phyloP scores from a whole-genome alignment of 345 rosid species.

The Gossypium arboreum region DNA sequence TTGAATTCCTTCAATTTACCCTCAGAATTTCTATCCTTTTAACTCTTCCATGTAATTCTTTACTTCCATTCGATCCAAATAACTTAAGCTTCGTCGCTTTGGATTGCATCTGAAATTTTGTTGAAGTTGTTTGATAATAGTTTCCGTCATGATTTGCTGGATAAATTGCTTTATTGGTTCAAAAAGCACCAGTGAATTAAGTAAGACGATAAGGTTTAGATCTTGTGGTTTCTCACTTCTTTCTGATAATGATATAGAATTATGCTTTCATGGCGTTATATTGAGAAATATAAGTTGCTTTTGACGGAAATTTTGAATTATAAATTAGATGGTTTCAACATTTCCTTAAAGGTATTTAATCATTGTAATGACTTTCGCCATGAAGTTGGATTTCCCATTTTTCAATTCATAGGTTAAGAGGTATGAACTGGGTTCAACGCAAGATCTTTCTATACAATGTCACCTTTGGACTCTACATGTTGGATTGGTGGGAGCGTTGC shows the following conservation, averaged over 20 bases:
- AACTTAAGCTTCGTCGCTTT: background rate
- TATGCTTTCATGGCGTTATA: too few relatives aligned
- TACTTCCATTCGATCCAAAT: background rate
- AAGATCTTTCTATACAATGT: constrained; percentile 94
- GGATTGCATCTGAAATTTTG: background rate
- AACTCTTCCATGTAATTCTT: background rate
- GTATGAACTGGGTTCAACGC: constrained; percentile 39
- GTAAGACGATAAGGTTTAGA: background rate
- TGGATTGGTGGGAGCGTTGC: constrained; percentile 99
- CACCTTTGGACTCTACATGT: constrained; percentile 92
- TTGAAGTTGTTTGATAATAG: background rate
- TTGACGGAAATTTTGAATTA: too few relatives aligned
- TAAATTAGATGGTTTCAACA: too few relatives aligned
- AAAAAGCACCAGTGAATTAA: background rate
- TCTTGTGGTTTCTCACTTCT: too few relatives aligned
- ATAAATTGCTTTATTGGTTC: background rate
- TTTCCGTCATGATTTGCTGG: background rate
- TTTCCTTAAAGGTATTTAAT: too few relatives aligned
- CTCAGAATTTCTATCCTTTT: background rate
- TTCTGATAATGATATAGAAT: too few relatives aligned
- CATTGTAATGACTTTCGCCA: background rate
- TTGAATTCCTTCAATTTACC: background rate
- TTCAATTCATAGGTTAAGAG: constrained; percentile 16
- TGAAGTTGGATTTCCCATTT: background rate
- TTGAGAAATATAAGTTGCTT: too few relatives aligned